Evolutionary conservation across 129 eudicot genomes (phyloP), one percentile per base, ranked within the genome.

Genomic region (Helianthus annuus): DNA sequence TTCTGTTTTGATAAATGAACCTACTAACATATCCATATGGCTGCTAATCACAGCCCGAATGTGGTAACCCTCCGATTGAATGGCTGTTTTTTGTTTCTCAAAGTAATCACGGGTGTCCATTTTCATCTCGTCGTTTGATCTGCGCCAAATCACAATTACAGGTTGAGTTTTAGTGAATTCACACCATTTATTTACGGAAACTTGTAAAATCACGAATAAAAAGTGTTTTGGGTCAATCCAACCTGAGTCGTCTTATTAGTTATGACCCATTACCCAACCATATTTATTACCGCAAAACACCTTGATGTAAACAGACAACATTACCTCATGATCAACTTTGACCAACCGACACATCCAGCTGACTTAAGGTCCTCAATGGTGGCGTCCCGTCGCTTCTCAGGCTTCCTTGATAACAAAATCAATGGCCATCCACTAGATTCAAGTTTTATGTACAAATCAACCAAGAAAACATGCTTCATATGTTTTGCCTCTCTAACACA

Each of bases 251-350:
- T 40, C 32, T 13, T 9, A 32, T 29, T 34, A 29, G 64, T 49
- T 49, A 12, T 49, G 17, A 4, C 58, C 10, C 27, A 8, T 27
- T 24, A 27, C 8, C 16, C 64, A 27, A 61, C 27, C 45, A 64
- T 22, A 22, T 48, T 48, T 10, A 17, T 29, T 48, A 32, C 11
- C 59, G 44, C 6, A 6, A 6, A 15, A 36, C 10, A 32, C 48
- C 27, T 22, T 13, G 27, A 12, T 19, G 59, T 29, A 32, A 5
- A 10, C 11, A 74, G 7, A 65, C 7, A 67, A 76, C 39, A 10
- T 45, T 76, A 88, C 95, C 95, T 88, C 90, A 83, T 72, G 80
- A 88, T 73, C 65, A 88, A 62, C 27, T 78, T 80, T 22, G 79
- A 82, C 88, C 88, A 88, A 65, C 80, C 82, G 75, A 72, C 62